Evolutionary conservation across 768 basidiomycete genomes (phyloP), one percentile per base, ranked within the genome.

Genomic region (Mycena capillaripes): DNA sequence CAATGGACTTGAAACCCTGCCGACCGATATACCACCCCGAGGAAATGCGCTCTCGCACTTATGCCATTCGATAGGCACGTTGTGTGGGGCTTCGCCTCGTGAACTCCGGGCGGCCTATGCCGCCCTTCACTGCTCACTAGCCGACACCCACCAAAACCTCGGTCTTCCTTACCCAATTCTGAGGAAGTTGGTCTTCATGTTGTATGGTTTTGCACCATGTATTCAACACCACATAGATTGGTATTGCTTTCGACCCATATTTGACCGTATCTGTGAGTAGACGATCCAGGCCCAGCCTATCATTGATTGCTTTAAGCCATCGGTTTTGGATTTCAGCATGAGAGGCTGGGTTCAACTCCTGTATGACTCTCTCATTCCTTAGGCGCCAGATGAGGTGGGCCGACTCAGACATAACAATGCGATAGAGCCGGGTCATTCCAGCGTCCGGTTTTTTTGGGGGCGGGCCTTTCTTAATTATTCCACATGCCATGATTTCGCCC

Each of bases 101-200:
- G 14, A 29, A 32, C 29, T 30, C 44, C 5, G 27, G 42, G 21
- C 61, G 3, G 61, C 16, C 27, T 19, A 4, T 17, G 8, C 61
- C 7, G 21, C 10, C 62, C 62, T 34, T 55, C 64, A 55, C 38
- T 38, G 27, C 50, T 32, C 16, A 4, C 48, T 66, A 40, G 38
- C 64, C 64, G 30, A 66, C 25, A 66, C 64, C 64, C 64, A 66
- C 64, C 23, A 66, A 66, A 66, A 66, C 64, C 50, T 32, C 64
- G 64, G 36, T 38, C 66, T 57, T 48, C 66, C 48, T 17, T 2
- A 25, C 36, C 69, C 69, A 70, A 23, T 70, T 34, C 27, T 40
- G 36, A 7, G 69, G 59, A 40, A 70, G 69, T 2, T 38, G 27
- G 11, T 53, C 44, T 34, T 70, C 61, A n/a, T n/a, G n/a, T n/a